Conservation (phyloP, 1,284 basidiomycete species). For the Apiotrichum veenhuisii region DNA sequence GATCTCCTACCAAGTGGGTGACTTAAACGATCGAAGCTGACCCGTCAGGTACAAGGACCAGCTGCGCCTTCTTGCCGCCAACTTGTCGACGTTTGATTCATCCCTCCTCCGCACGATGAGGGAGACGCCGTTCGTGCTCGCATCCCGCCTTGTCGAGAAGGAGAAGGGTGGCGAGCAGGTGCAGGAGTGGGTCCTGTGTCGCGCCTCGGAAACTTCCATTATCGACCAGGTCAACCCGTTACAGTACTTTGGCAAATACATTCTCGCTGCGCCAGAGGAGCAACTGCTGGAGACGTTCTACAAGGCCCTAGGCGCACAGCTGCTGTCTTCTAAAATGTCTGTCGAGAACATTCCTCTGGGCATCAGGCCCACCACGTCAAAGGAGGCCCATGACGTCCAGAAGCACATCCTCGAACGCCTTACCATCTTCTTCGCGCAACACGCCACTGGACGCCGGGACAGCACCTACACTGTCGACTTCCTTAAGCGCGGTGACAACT, state of each 20-base stretch:
- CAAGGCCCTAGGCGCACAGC: slow-evolving; percentile 56
- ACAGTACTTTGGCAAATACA: slow-evolving; percentile 68
- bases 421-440: slow-evolving; percentile 80
- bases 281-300: slow-evolving; percentile 48
- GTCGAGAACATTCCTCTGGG: slow-evolving; percentile 61
- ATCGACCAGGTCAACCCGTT: slow-evolving; percentile 75
- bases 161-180: slow-evolving; percentile 35
- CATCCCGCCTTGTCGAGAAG: slow-evolving; percentile 57
- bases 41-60: slow-evolving; percentile 68
- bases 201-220: slow-evolving; percentile 59
- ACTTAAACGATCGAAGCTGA: neutral
- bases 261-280: slow-evolving; percentile 83
- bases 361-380: slow-evolving; percentile 20
- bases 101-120: slow-evolving; percentile 64
- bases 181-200: slow-evolving; percentile 38
- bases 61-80: slow-evolving; percentile 77
- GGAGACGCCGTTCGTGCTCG: slow-evolving; percentile 67
- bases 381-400: slow-evolving; percentile 26
- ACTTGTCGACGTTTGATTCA: slow-evolving; percentile 60
- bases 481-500: slow-evolving; percentile 68
- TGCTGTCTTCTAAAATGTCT: slow-evolving; percentile 66
- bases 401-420: slow-evolving; percentile 76
- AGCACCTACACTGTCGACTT: slow-evolving; percentile 59
- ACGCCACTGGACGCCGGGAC: slow-evolving; percentile 55
- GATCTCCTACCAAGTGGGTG: slow-evolving; percentile 41